Conservation (phyloP, 2,329 filamentous ascomycete genomes). For the Escovopsis sp. region DNA sequence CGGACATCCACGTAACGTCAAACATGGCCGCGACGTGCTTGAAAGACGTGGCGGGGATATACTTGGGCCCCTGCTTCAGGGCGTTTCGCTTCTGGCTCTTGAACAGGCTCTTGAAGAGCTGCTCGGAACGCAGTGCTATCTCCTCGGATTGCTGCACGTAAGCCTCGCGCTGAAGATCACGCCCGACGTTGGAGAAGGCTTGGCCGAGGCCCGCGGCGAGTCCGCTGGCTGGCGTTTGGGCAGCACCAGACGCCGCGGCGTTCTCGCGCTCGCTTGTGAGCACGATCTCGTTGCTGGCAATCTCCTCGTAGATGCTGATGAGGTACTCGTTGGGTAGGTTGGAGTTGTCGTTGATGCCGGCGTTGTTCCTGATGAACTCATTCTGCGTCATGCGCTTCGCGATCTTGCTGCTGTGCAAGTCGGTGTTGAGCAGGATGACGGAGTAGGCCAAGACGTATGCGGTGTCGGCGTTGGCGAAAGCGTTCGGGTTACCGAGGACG, state of each 20-base stretch:
- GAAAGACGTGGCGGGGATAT: conserved; percentile 85
- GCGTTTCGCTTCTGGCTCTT: conserved; percentile 76
- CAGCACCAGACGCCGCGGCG: conserved; percentile 62
- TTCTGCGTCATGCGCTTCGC: conserved; percentile 79
- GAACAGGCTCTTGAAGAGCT: conserved; percentile 87
- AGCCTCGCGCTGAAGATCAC: conserved; percentile 82
- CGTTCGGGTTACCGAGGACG: conserved; percentile 86
- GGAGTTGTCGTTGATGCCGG: conserved; percentile 92
- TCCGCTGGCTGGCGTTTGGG: conserved; percentile 45
- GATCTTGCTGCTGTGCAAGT: conserved; percentile 83
- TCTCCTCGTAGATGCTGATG: conserved; percentile 80
- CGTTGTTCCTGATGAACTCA: conserved; percentile 98
- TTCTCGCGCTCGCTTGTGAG: conserved; percentile 82
- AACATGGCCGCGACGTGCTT: conserved; percentile 98
- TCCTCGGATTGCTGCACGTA: conserved; percentile 93
- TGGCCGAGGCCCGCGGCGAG: conserved; percentile 75
- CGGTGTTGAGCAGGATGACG: conserved; percentile 91
- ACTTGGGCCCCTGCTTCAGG: conserved; percentile 53
- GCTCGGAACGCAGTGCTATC: conserved; percentile 58
- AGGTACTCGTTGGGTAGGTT: conserved; percentile 91
- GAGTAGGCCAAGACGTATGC: conserved; percentile 94
- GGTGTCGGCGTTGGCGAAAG: conserved; percentile 95
- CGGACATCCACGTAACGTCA: conserved; percentile 98
- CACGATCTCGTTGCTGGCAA: conserved; percentile 81
- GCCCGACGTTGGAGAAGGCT: conserved; percentile 78